phyloP scores from a whole-genome alignment of 2,329 filamentous ascomycete genomes.

The Cytospora piceae region DNA sequence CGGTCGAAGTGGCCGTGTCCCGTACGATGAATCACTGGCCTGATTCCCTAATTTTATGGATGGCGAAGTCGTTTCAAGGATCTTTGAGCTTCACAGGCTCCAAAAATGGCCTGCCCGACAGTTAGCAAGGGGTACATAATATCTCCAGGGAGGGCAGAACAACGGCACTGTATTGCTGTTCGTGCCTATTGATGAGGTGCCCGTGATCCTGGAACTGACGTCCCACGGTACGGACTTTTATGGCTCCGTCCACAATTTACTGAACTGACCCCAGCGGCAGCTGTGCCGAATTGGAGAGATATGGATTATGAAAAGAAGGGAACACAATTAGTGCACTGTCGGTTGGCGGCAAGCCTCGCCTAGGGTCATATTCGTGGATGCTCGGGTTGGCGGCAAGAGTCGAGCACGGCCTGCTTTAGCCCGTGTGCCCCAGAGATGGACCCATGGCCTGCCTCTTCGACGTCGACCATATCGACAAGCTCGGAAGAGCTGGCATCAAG shows the following conservation, averaged over 20 bases:
- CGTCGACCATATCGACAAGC: background rate
- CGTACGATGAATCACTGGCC: background rate
- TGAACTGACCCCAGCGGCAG: background rate
- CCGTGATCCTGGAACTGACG: background rate
- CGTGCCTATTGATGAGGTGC: background rate
- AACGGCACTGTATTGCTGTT: background rate
- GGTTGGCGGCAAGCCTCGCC: background rate
- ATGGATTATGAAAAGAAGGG: background rate
- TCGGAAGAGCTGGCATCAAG: background rate
- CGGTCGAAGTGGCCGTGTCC: background rate
- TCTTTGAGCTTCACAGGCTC: background rate
- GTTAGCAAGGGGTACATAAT: background rate
- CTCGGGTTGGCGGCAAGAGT: background rate
- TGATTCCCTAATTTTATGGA: background rate
- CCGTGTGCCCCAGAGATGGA: background rate
- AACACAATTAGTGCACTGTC: background rate
- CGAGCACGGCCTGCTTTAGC: background rate
- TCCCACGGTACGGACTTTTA: background rate
- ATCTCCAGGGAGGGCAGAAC: background rate
- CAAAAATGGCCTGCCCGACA: background rate
- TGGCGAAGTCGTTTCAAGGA: background rate
- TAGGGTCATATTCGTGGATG: background rate
- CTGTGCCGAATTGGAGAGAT: background rate
- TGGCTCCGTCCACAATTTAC: background rate
- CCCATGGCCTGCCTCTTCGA: background rate